These are phyloP conservation scores for Cydonia oblonga DNA, from an alignment of 331 rosid genomes.

Conservation along the genomic window DNA sequence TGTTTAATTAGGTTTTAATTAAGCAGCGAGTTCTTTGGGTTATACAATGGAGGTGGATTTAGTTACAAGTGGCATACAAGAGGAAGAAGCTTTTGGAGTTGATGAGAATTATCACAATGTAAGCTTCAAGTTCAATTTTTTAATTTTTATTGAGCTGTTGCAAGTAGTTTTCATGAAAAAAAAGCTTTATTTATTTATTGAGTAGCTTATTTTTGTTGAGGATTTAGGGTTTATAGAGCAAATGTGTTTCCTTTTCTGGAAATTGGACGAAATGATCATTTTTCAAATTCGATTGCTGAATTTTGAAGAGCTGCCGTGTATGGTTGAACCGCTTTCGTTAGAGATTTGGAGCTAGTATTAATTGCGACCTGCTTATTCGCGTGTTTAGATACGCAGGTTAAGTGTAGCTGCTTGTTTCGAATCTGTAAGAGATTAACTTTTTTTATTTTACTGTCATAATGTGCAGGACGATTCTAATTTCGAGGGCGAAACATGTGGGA, in stretches of 20 bases:
- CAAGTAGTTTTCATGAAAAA: neutral
- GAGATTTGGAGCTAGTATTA: neutral
- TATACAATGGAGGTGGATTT: constrained; percentile 45
- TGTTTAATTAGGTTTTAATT: neutral
- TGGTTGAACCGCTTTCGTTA: neutral
- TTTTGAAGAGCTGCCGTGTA: neutral
- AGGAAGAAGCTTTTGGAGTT: constrained; percentile 38
- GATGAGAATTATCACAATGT: constrained; percentile 33
- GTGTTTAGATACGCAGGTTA: neutral
- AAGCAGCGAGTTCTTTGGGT: constrained; percentile 4
- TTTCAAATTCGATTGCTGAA: neutral
- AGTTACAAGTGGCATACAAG: constrained; percentile 26
- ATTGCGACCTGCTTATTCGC: neutral
- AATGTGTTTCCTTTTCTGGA: neutral
- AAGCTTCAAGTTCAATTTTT: constrained; percentile 15
- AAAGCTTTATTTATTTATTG: neutral
- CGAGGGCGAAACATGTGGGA: constrained; percentile 81
- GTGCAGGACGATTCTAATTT: constrained; percentile 41
- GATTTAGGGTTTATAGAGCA: neutral
- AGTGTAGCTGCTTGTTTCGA: neutral
- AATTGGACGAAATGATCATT: neutral
- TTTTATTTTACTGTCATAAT: constrained; percentile 1
- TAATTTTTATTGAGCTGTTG: neutral
- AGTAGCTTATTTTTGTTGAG: neutral
- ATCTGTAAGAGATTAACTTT: neutral